Conservation (phyloP, 495 filamentous ascomycete species). For the Xylaria bambusicola region DNA sequence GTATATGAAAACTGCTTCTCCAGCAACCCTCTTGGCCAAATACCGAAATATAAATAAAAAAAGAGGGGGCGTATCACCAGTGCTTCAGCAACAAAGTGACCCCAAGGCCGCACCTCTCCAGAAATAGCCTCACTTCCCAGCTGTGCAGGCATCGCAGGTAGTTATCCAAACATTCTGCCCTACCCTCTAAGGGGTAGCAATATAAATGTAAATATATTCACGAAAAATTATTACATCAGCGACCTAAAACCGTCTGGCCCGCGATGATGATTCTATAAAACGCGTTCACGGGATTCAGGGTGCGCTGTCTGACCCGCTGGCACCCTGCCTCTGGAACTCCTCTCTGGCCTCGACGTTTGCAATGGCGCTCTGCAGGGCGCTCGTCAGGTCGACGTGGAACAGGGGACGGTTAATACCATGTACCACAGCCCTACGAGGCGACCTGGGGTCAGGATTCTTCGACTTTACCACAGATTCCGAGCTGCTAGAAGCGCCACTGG, state of each 20-base stretch:
- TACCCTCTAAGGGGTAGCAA: not conserved
- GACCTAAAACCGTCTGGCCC: no score
- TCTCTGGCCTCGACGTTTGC: constrained; percentile 65
- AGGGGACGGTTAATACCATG: constrained; percentile 85
- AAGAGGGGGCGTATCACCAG: not conserved
- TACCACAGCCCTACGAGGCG: constrained; percentile 47
- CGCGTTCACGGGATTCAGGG: not conserved
- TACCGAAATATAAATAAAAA: no score
- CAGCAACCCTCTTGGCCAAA: not conserved
- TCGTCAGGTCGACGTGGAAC: constrained; percentile 94
- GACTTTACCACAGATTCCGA: constrained; percentile 24
- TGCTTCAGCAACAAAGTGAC: not conserved
- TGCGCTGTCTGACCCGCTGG: not conserved
- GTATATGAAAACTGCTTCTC: constrained; percentile 5
- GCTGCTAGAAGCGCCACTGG: constrained; percentile 33
- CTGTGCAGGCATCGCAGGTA: no score
- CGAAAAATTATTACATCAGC: no score
- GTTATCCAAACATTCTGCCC: not conserved
- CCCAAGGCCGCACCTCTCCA: not conserved
- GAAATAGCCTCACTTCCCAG: no score
- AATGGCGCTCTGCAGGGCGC: constrained; percentile 86
- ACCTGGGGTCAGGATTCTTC: constrained; percentile 20
- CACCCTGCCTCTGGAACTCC: constrained; percentile 26
- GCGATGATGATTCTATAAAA: not conserved
- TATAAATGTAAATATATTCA: not conserved